Conservation (phyloP, 2,329 filamentous ascomycete species). For the Diaporthe helianthi region DNA sequence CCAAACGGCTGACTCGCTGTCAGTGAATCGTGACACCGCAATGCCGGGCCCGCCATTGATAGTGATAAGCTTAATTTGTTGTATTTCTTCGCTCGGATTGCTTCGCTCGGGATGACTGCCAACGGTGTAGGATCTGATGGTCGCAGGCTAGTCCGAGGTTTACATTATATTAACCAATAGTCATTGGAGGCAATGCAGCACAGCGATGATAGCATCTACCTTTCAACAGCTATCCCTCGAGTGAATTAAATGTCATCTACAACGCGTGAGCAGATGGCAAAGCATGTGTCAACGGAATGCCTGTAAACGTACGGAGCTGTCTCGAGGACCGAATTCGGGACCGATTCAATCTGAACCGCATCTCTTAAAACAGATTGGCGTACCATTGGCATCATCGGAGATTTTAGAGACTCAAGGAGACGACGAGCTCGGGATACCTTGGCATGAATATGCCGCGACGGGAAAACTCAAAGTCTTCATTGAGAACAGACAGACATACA, state of each 20-base stretch:
- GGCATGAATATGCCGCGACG: too few species aligned
- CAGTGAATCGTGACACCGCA: slow-evolving; percentile 2
- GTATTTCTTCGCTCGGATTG: slow-evolving; percentile 13
- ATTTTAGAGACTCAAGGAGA: not conserved
- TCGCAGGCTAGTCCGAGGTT: not conserved
- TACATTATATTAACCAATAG: not conserved
- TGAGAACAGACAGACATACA: slow-evolving; percentile 31
- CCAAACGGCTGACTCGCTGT: not conserved
- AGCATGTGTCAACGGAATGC: not conserved
- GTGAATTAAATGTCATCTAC: not conserved
- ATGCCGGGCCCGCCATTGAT: slow-evolving; percentile 6
- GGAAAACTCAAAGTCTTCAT: too few species aligned
- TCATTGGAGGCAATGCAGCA: not conserved
- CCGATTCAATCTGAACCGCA: not conserved
- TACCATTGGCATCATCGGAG: not conserved
- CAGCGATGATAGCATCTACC: too few species aligned
- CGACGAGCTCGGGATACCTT: too few species aligned
- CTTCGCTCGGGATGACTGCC: not conserved
- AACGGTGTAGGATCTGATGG: not conserved
- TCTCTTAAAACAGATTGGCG: not conserved
- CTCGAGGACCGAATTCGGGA: not conserved
- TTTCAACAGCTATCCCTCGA: not conserved
- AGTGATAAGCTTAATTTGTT: slow-evolving; percentile 12
- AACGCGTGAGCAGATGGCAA: not conserved
- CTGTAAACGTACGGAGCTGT: not conserved